Base-by-base conservation (phyloP, 345 rosid species). In the Nasturtium officinale region DNA sequence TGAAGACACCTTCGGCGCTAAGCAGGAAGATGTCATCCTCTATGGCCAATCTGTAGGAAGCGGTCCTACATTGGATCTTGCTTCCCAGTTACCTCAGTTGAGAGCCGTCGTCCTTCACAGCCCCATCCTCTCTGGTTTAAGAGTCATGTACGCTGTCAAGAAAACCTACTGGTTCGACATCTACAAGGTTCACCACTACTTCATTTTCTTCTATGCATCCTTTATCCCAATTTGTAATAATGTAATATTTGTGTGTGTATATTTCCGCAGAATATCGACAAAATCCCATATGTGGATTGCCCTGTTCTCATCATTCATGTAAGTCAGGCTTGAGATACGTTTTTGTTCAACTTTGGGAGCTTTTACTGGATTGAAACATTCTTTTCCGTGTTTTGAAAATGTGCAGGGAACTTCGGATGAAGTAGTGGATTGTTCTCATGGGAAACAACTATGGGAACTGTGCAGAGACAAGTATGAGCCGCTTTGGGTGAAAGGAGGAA, bases 1-100 rank as follows among this genome's bases (percentile, higher is more conserved):
- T 62, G 97, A 91, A 82, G 97, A 94, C 60, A 86, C 82, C 56
- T 94, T 89, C 62, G 87, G 91, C 40, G 61, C 85, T 7, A 91
- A 86, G 82, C 96, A 89, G 77, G 99, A 91, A 83, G 90, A 91
- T 65, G 82, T 94, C 42, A 89, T 94, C 72, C 93, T 94, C 42
- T 94, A 94, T 63, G 97, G 97, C 25, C 99, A 94, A 72, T 94
- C 99, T 51, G 96, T 94, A 20, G 97, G 99, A 20, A 94, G 99
- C 63, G 99, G 99, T 5, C 99, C 99, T 3, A 91, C 99, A 16
- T 79, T 94, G 73, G 97, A 94, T 78, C 90, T 94, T 30, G 96
- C 96, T 25, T 82, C 96, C 21, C 87, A 87, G 18, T 59, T 91
- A 58, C 91, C 90, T 69, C 89, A 69, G 21, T 57, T 94, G 53